These are phyloP conservation scores for Penicillium macrosclerotiorum DNA, from an alignment of 495 filamentous ascomycete genomes.

Conservation along the genomic window DNA sequence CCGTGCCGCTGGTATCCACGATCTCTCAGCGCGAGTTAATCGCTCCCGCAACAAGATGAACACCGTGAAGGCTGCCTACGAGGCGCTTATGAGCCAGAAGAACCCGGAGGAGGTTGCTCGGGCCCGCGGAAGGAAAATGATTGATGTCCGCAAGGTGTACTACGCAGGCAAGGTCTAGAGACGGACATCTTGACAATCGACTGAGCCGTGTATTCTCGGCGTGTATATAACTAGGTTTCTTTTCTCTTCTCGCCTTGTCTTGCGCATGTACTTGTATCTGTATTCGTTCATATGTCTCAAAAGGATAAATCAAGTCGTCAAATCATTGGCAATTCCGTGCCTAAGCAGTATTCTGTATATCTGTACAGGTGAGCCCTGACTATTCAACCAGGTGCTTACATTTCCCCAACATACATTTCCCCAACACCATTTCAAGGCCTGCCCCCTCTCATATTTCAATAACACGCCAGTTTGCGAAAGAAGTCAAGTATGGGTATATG, in stretches of 20 bases:
- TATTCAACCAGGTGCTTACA: too few species aligned
- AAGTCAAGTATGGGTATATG: constrained; percentile 3
- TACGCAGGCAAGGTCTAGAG: constrained; percentile 72
- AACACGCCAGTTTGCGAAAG: background rate
- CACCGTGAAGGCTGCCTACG: constrained; percentile 82
- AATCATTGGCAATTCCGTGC: constrained; percentile 7
- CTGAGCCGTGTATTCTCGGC: constrained; percentile 22
- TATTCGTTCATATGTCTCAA: constrained; percentile 15
- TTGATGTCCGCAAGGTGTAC: constrained; percentile 96
- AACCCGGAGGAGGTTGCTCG: constrained; percentile 85
- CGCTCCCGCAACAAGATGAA: constrained; percentile 93
- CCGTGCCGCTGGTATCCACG: constrained; percentile 74
- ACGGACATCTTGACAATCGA: constrained; percentile 23
- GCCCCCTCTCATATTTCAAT: background rate
- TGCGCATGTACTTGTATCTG: constrained; percentile 33
- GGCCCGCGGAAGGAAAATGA: constrained; percentile 86
- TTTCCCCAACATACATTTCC: too few species aligned
- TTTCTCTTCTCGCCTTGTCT: constrained; percentile 30
- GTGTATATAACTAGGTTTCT: constrained; percentile 43
- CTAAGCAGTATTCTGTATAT: constrained; percentile 1
- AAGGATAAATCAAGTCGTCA: constrained; percentile 17
- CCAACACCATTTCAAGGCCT: background rate
- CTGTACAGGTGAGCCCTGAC: too few species aligned
- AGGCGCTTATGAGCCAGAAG: constrained; percentile 77
- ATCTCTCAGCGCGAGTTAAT: constrained; percentile 76